Conservation (phyloP, 257 asterid species). For the Verbena officinalis region DNA sequence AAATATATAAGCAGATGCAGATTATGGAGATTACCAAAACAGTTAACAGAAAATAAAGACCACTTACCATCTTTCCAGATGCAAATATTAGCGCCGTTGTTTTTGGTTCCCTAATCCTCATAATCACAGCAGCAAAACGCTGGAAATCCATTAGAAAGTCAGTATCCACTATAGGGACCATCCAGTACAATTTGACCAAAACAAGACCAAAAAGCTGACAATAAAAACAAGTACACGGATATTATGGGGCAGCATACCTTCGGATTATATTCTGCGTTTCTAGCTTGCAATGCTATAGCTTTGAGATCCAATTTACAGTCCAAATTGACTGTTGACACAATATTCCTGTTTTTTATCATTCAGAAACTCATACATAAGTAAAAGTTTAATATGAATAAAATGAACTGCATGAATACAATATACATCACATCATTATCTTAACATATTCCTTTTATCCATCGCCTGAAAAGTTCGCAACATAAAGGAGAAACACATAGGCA, state of each 20-base stretch:
- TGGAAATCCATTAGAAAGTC: slow-evolving; percentile 34
- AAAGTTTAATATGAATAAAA: neutral
- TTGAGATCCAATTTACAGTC: slow-evolving; percentile 91
- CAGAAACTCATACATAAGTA: neutral
- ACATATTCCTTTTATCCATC: slow-evolving; percentile 11
- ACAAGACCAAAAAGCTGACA: too few species aligned
- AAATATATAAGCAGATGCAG: slow-evolving; percentile 8
- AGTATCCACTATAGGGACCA: slow-evolving; percentile 18
- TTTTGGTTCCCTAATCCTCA: slow-evolving; percentile 81
- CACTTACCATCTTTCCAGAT: slow-evolving; percentile 77
- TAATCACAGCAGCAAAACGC: slow-evolving; percentile 87
- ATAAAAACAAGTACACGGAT: neutral
- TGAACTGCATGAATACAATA: neutral
- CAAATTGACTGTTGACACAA: slow-evolving; percentile 90
- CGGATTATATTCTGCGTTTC: slow-evolving; percentile 93
- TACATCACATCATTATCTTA: neutral
- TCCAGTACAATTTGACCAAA: neutral
- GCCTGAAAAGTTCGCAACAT: slow-evolving; percentile 5
- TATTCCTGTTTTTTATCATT: slow-evolving; percentile 53
- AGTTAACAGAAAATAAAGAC: slow-evolving; percentile 3
- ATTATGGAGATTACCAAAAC: neutral
- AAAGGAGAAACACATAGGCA: slow-evolving; percentile 6
- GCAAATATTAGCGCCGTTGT: slow-evolving; percentile 76
- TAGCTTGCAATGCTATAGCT: slow-evolving; percentile 88
- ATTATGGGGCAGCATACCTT: slow-evolving; percentile 48